These are phyloP conservation scores for Trametes coccinea DNA, from an alignment of 768 basidiomycete species.

Conservation along the genomic window DNA sequence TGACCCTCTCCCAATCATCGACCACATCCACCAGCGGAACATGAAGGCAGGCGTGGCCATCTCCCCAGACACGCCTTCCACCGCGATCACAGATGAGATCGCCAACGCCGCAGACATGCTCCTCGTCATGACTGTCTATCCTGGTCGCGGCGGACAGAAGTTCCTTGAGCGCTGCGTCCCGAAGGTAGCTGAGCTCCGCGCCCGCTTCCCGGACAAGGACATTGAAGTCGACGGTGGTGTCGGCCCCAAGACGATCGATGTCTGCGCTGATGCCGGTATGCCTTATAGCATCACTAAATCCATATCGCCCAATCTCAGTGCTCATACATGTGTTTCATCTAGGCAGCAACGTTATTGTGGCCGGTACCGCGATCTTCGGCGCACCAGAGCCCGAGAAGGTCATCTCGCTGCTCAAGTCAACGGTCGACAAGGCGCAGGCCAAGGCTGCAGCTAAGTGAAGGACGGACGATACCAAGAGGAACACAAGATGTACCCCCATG, in stretches of 20 bases:
- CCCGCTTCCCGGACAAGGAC: slow-evolving; percentile 89
- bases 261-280: slow-evolving; percentile 88
- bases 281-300: too few species aligned
- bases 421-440: slow-evolving; percentile 68
- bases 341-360: slow-evolving; percentile 99
- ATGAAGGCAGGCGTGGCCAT: slow-evolving; percentile 98
- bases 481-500: neutral
- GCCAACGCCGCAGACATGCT: slow-evolving; percentile 90
- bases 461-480: slow-evolving; percentile 5
- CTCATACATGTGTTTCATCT: neutral
- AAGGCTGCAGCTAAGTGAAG: slow-evolving; percentile 33
- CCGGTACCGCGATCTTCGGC: slow-evolving; percentile 93
- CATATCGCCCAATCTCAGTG: too few species aligned
- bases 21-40: slow-evolving; percentile 72
- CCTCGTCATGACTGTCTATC: slow-evolving; percentile 97
- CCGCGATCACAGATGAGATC: slow-evolving; percentile 83
- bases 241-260: slow-evolving; percentile 84
- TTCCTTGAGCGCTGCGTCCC: slow-evolving; percentile 91
- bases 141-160: slow-evolving; percentile 95
- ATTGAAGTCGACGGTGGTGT: slow-evolving; percentile 99
- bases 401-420: slow-evolving; percentile 68
- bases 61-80: slow-evolving; percentile 90
- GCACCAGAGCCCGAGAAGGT: slow-evolving; percentile 77
- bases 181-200: slow-evolving; percentile 89
- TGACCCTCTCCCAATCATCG: slow-evolving; percentile 74